Evolutionary conservation across 139 green algal species (phyloP).

Genomic region (Tetraselmis chui): DNA sequence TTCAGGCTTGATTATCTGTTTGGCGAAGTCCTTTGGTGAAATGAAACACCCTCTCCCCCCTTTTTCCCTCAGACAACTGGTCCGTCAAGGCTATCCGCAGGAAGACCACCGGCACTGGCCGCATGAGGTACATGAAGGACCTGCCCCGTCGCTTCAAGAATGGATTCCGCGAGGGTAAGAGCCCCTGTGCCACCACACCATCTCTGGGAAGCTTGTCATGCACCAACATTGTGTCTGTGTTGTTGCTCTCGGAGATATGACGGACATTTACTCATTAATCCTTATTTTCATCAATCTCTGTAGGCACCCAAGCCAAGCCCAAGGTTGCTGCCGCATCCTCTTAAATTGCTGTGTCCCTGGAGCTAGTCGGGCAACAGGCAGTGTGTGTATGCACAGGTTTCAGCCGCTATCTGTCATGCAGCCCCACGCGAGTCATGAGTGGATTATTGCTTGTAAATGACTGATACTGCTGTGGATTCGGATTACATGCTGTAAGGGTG

Average conservation of each 20-base stretch:
- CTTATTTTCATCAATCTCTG: background rate
- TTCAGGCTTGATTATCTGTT: no score
- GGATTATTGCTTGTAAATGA: no score
- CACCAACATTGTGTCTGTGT: background rate
- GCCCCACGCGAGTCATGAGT: no score
- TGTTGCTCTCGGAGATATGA: background rate
- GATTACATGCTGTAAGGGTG: no score
- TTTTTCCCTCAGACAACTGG: conserved; percentile 86
- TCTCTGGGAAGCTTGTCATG: background rate
- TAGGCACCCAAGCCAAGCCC: background rate
- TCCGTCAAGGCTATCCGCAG: conserved; percentile 91
- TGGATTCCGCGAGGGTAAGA: conserved; percentile 82
- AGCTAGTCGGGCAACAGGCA: no score
- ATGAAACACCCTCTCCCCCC: background rate
- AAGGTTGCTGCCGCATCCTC: background rate
- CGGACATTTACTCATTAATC: background rate
- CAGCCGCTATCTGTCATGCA: no score
- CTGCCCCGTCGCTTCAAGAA: conserved; percentile 91
- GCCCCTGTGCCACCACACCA: no score
- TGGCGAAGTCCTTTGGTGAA: conserved; percentile 1
- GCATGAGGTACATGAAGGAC: conserved; percentile 90
- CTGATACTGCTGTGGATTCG: no score
- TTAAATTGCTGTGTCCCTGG: no score
- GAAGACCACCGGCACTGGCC: conserved; percentile 96
- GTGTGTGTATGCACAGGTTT: no score